Base-by-base conservation (phyloP, 2,329 filamentous ascomycete genomes). In the Sporothrix luriei region DNA sequence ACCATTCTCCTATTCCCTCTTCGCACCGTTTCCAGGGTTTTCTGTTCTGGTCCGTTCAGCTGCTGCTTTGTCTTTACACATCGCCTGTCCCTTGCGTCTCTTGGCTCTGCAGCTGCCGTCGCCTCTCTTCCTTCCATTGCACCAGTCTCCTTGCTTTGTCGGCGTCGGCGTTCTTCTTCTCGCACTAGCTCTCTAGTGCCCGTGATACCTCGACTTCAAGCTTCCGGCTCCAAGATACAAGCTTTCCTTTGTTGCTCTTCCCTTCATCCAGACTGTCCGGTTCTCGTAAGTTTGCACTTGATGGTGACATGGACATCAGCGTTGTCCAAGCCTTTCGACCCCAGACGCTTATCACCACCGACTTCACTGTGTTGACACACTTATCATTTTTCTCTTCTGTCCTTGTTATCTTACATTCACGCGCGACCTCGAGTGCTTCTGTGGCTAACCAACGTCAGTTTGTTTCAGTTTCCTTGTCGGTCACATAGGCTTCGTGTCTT, bases 101-200 rank as follows among this genome's bases (percentile, higher is more conserved):
- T 33, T 61, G 24, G 38, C 16, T 33, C 29, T 38, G 10, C 52
- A 52, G 49, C 55, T 54, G 24, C 29, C 26, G n/a, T 24, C 33
- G 3, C 26, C 51, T 46, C 14, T 46, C 16, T 61, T 33, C 38
- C 51, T 52, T 69, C 55, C 66, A 70, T 43, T 62, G 66, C 69
- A 55, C 55, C 66, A 29, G 49, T 66, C 66, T 68, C 62, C 19
- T 68, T 68, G 62, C 65, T 69, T 68, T 69, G 68, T 70, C 55
- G 67, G 64, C 69, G 69, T 66, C 66, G 69, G 71, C 69, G 69
- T 71, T 71, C 43, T 61, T 51, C 40, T 66, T 62, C 61, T 54
- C 57, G 46, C 62, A 61, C 66, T 68, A 43, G 51, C 67, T 26
- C 26, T 43, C 38, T 52, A 54, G 70, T 71, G 69, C 64, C 66